Base-by-base conservation (phyloP, 495 filamentous ascomycete genomes). In the Monascus purpureus region DNA sequence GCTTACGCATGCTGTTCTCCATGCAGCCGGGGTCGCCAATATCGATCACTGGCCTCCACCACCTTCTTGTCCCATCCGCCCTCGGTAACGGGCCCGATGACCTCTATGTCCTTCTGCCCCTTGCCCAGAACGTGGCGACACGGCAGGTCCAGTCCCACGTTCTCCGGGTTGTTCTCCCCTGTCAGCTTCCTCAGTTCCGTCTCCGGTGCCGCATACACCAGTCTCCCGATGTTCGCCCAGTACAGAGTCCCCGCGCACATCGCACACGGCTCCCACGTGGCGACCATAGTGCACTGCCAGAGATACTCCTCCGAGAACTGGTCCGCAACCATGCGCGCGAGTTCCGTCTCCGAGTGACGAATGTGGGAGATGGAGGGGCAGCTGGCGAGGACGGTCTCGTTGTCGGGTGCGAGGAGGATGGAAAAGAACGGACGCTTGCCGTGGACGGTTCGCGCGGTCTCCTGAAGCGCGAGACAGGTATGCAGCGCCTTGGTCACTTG, bases 191-290 rank as follows among this genome's bases (percentile, higher is more conserved):
- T 50, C 31, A 69, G 42, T 35, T 58, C 53, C 33, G 59, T 57
- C 46, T 70, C 66, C 31, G 59, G 59, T 8, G 63, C 65, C 17
- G 65, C 57, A 41, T 71, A 71, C 17, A 71, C 53, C 36, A 72
- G 45, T 4, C 67, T 50, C 7, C 67, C 68, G 25, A 70, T 72
- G 39, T 69, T 61, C 35, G 67, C 65, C 67, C 68, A 72, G 46
- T 71, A 59, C 17, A 55, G 51, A 8, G 55, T 57, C 9, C 48
- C 52, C 31, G 53, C 54, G 37, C 68, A 71, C 67, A 71, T 71
- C 12, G 62, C 67, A 40, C 67, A 71, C 5, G 67, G 68, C 40
- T 73, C 67, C 66, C 68, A 73, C 4, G 66, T 69, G 11, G 58
- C 63, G 13, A 69, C 55, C 15, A 70, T 46, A 2, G 68, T 69